Conservation (phyloP, 345 rosid genomes). For the Abelmoschus esculentus region DNA sequence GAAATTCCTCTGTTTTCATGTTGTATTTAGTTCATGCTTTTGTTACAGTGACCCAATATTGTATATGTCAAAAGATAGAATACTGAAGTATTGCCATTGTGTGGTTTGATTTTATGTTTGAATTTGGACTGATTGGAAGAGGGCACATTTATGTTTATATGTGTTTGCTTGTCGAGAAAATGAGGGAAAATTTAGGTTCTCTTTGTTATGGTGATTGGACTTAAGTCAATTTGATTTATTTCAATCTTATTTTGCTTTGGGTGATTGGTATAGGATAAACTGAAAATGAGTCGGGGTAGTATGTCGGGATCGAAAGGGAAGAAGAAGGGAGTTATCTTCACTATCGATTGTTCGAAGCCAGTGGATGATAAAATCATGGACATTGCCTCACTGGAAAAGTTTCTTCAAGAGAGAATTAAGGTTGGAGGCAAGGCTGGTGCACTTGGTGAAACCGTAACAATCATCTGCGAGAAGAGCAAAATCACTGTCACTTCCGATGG, state of each 20-base stretch:
- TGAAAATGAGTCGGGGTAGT: constrained; percentile 4
- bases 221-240: not conserved
- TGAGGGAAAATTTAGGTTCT: not conserved
- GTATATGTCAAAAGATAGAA: not conserved
- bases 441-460: constrained; percentile 49
- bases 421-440: constrained; percentile 79
- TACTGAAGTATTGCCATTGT: not conserved
- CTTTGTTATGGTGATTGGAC: not conserved
- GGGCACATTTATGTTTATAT: not conserved
- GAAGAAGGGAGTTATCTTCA: constrained; percentile 55
- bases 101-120: not conserved
- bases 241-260: not conserved
- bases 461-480: constrained; percentile 45
- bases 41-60: not conserved
- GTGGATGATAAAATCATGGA: constrained; percentile 77
- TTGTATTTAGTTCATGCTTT: not conserved
- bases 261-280: constrained; percentile 1
- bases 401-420: constrained; percentile 77
- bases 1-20: not conserved
- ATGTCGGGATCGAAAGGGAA: constrained; percentile 27
- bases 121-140: not conserved
- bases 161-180: not conserved
- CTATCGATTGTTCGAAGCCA: constrained; percentile 64
- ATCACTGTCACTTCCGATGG: constrained; percentile 48
- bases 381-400: constrained; percentile 63